Conservation (phyloP, 805 yeast species). For the Scheffersomyces amazonensis region DNA sequence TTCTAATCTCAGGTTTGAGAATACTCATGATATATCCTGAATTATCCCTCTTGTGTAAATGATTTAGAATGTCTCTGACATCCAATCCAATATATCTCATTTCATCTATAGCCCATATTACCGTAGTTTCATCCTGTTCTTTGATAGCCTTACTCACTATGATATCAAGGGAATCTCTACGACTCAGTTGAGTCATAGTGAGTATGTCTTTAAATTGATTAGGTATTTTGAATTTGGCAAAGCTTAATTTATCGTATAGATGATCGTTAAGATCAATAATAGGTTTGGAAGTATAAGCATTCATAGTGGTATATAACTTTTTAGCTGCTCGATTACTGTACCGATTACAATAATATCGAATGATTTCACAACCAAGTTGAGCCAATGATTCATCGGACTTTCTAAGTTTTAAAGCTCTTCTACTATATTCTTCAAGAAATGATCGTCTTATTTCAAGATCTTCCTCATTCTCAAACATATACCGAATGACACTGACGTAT, state of each 20-base stretch:
- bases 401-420: slow-evolving; percentile 5
- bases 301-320: slow-evolving; percentile 2
- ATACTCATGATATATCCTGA: slow-evolving; percentile 1
- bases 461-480: slow-evolving; percentile 4
- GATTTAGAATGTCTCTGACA: slow-evolving; percentile 12
- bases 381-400: slow-evolving; percentile 11
- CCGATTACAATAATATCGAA: slow-evolving; percentile 12
- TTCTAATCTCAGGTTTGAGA: slow-evolving; percentile 1
- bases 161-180: slow-evolving; percentile 15
- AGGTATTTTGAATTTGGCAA: slow-evolving; percentile 18
- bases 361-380: slow-evolving; percentile 14
- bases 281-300: not conserved
- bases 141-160: slow-evolving; percentile 20
- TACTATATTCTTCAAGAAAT: not conserved
- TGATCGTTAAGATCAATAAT: not conserved
- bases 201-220: slow-evolving; percentile 13
- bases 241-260: slow-evolving; percentile 6
- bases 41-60: slow-evolving; percentile 1
- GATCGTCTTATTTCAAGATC: not conserved
- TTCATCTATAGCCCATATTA: slow-evolving; percentile 30
- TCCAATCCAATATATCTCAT: slow-evolving; percentile 24
- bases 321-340: slow-evolving; percentile 16
- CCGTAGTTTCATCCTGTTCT: slow-evolving; percentile 17
- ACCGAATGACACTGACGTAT: slow-evolving; percentile 18
- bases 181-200: slow-evolving; percentile 9